Base-by-base conservation (phyloP, 208 protist genomes). In the Leishmania braziliensis region DNA sequence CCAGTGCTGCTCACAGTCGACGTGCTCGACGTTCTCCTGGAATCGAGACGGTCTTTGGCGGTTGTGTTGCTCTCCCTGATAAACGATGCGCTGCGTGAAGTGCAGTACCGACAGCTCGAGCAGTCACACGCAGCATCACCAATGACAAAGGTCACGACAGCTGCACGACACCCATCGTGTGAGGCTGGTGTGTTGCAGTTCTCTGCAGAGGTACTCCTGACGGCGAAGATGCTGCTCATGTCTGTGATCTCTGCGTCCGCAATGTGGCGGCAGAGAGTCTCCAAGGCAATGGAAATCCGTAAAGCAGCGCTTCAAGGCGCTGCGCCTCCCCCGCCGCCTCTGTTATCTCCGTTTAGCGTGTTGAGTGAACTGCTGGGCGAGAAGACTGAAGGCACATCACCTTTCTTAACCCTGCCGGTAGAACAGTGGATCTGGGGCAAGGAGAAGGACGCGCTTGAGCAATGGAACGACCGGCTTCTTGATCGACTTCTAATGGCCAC, bases 71-170 rank as follows among this genome's bases (percentile, higher is more conserved):
- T 95, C 3, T 91, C 87, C 20, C 79, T 74, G n/a, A 56, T 95
- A 0, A 95, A 95, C 81, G 90, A 92, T 46, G 77, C 88, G 10
- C 58, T 95, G 54, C 88, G 85, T 65, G 88, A 92, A 74, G 86
- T 91, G 18, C 88, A 95, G 73, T 79, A 89, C 68, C 86, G 88
- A n/a, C 86, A 88, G 51, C 75, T 92, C 39, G 83, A 90, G 68
- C 69, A 65, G 33, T 70, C 51, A 5, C 78, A 71, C 66, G 39
- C 50, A 12, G 14, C 50, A 62, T 18, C 36, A 23, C 8, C 68
- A 51, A 43, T 23, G 43, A 72, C 5, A 4, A 23, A 9, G 23
- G 14, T 18, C 18, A 72, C 20, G 23, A 18, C 23, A 33, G 20
- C 36, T n/a, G 16, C 29, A 62, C 60, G 14, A 39, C n/a, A 23